phyloP scores from a whole-genome alignment of 2,329 filamentous ascomycete genomes.

The Arthrobotrys sphaeroides region DNA sequence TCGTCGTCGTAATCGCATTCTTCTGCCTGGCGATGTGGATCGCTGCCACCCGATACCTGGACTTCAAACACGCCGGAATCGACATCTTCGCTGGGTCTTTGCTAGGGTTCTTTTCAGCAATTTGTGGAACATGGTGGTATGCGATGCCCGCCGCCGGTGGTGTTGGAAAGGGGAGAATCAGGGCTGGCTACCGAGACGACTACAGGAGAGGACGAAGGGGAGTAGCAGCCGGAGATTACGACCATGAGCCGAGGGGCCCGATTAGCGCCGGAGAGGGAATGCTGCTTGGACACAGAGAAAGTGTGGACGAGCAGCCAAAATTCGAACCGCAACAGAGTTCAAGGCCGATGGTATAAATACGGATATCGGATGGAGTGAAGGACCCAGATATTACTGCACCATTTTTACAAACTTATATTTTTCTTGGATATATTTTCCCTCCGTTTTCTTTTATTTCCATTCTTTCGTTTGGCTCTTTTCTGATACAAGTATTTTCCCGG shows the following conservation, averaged over 20 bases:
- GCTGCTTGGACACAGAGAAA: neutral
- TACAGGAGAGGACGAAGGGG: neutral
- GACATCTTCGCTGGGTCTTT: slow-evolving; percentile 43
- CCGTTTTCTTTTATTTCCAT: neutral
- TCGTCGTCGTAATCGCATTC: slow-evolving; percentile 43
- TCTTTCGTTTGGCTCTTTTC: neutral
- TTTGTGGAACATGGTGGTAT: slow-evolving; percentile 52
- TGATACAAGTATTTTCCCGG: no score
- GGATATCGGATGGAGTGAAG: neutral
- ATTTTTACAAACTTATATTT: neutral
- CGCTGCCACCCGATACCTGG: slow-evolving; percentile 36
- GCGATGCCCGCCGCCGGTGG: slow-evolving; percentile 47
- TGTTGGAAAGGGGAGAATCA: slow-evolving; percentile 44
- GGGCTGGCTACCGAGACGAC: slow-evolving; percentile 35
- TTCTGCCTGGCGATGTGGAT: slow-evolving; percentile 53
- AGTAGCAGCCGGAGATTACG: neutral
- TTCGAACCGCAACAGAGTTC: slow-evolving; percentile 1
- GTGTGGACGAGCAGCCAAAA: slow-evolving; percentile 22
- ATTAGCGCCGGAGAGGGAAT: slow-evolving; percentile 28
- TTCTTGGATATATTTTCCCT: neutral
- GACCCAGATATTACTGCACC: neutral
- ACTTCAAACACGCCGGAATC: slow-evolving; percentile 50
- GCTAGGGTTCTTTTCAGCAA: slow-evolving; percentile 40
- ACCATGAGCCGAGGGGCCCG: slow-evolving; percentile 35
- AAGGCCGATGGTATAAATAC: neutral